A percentile compares a stretch with the other conserved stretches of the same genome.
These are phyloP conservation scores for Teratosphaeria epicoccoides DNA, from an alignment of 2,329 filamentous ascomycete species.

Conservation along the genomic window DNA sequence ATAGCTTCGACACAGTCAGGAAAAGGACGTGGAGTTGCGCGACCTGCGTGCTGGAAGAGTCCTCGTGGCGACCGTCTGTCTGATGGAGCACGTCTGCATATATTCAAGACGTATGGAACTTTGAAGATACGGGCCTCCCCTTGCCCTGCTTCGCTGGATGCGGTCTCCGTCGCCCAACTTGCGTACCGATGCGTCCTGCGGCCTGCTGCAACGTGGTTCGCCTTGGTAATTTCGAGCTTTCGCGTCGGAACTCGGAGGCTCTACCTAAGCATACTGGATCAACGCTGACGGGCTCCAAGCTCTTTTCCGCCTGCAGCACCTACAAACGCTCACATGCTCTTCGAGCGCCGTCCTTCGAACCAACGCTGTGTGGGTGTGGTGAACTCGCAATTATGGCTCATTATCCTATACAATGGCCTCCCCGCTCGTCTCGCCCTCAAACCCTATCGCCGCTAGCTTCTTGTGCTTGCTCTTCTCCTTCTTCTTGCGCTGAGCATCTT, in stretches of 20 bases:
- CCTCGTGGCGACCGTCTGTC: not conserved
- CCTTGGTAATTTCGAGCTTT: not conserved
- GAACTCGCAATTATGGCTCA: not conserved
- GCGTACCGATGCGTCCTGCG: not conserved
- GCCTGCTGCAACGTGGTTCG: not conserved
- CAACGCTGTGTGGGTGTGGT: not conserved
- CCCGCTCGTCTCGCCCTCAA: constrained; percentile 74
- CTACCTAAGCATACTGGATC: not conserved
- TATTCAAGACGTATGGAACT: constrained; percentile 2
- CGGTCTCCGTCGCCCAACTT: not conserved
- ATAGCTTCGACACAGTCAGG: not conserved
- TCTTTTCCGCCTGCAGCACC: not conserved
- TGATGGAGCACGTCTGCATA: not conserved
- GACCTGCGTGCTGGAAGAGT: not conserved
- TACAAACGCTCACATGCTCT: no score
- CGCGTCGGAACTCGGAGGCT: not conserved
- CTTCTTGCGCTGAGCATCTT: constrained; percentile 56
- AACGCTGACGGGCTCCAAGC: not conserved
- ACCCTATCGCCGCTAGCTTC: constrained; percentile 67
- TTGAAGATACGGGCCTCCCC: not conserved
- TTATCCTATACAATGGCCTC: constrained; percentile 55
- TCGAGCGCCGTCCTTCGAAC: no score
- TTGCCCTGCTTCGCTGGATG: not conserved
- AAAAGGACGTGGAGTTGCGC: not conserved
- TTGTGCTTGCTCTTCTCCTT: constrained; percentile 62